Evolutionary conservation across 1,139 yeast species (phyloP).

Genomic region (Candida neerlandica): DNA sequence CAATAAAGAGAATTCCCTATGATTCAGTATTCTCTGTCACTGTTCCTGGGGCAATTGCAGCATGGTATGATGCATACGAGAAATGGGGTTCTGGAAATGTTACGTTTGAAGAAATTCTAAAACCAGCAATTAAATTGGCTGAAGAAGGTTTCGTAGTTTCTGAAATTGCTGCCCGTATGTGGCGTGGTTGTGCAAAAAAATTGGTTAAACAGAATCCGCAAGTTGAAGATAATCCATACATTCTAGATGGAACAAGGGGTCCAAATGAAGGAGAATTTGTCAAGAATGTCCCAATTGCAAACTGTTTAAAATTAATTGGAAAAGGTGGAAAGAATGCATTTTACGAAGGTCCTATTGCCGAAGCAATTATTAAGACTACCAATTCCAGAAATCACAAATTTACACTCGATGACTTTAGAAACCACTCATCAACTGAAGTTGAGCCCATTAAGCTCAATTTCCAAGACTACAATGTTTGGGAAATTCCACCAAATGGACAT

Average conservation of each 20-base stretch:
- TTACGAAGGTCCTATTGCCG: slow-evolving; percentile 69
- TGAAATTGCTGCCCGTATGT: slow-evolving; percentile 56
- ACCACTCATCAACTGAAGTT: slow-evolving; percentile 60
- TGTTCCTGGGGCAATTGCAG: slow-evolving; percentile 80
- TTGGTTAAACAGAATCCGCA: slow-evolving; percentile 41
- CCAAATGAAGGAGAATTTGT: slow-evolving; percentile 68
- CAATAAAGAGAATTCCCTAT: slow-evolving; percentile 43
- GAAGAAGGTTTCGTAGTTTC: slow-evolving; percentile 68
- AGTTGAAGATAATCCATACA: slow-evolving; percentile 38
- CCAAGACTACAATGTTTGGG: slow-evolving; percentile 57
- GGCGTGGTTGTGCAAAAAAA: slow-evolving; percentile 45
- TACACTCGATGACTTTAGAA: slow-evolving; percentile 53
- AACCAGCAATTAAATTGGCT: slow-evolving; percentile 74
- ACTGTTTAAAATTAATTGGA: slow-evolving; percentile 55
- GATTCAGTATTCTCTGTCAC: slow-evolving; percentile 63
- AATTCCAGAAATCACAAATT: slow-evolving; percentile 57
- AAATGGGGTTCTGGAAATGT: slow-evolving; percentile 77
- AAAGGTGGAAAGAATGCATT: slow-evolving; percentile 63
- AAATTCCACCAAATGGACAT: slow-evolving; percentile 81
- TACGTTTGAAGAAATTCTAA: slow-evolving; percentile 56
- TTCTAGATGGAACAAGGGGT: slow-evolving; percentile 33
- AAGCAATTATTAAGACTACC: slow-evolving; percentile 61
- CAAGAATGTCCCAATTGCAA: slow-evolving; percentile 55
- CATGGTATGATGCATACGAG: slow-evolving; percentile 70
- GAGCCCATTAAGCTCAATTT: slow-evolving; percentile 59